Percentiles rank a stretch among this genome's conserved stretches.
These are phyloP conservation scores for Poa pratensis DNA, from an alignment of 176 grass and related monocot species.

Conservation along the genomic window DNA sequence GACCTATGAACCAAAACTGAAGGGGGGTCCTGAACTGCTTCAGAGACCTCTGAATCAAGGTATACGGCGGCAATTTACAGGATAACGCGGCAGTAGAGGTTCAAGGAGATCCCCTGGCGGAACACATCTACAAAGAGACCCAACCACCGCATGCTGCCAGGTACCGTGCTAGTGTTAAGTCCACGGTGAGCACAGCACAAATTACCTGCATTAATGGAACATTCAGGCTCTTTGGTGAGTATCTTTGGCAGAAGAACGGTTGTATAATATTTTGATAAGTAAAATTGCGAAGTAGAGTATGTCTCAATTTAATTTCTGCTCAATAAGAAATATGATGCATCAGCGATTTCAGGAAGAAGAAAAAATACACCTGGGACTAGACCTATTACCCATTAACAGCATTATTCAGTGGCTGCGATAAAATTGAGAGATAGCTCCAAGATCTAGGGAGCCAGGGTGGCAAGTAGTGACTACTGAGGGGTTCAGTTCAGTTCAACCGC, in stretches of 20 bases:
- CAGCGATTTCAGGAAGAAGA: not conserved
- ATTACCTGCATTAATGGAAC: conserved; percentile 18
- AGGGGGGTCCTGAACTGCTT: conserved; percentile 7
- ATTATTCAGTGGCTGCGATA: not conserved
- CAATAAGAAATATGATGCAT: not conserved
- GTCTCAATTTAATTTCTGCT: not conserved
- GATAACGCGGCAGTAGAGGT: conserved; percentile 91
- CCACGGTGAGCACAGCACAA: not conserved
- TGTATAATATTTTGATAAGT: not conserved
- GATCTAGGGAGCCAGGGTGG: not conserved
- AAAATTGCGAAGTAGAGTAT: not conserved
- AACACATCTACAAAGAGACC: conserved; percentile 71
- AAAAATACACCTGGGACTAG: not conserved
- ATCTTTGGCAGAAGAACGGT: not conserved
- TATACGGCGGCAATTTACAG: conserved; percentile 44
- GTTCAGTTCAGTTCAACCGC: not conserved
- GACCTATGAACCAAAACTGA: conserved; percentile 35
- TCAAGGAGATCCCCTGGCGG: conserved; percentile 69
- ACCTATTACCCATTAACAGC: not conserved
- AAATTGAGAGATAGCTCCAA: conserved; percentile 4
- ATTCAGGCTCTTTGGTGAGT: not conserved
- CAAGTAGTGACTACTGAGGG: not conserved
- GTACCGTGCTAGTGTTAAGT: not conserved
- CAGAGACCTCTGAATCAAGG: conserved; percentile 24
- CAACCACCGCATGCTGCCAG: conserved; percentile 66